phyloP scores from a whole-genome alignment of 2,329 filamentous ascomycete genomes.

The Arthrobotrys conoides region DNA sequence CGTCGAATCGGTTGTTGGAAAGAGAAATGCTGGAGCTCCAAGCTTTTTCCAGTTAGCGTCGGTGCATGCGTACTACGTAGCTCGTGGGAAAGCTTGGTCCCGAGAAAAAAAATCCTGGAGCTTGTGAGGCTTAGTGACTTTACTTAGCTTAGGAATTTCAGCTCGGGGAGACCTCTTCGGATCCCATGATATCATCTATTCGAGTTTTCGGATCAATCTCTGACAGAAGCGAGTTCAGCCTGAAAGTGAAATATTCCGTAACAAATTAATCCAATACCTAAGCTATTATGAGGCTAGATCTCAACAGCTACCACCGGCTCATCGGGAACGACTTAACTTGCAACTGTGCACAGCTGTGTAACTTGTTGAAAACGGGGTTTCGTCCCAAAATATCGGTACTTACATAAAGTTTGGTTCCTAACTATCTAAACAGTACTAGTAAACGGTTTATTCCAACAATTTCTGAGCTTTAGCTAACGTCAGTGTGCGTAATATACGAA shows the following conservation, averaged over 20 bases:
- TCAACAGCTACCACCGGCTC: slow-evolving; percentile 19
- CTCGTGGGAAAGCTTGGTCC: slow-evolving; percentile 22
- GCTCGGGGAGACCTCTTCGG: slow-evolving; percentile 13
- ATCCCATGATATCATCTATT: slow-evolving; percentile 42
- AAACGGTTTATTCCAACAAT: not conserved
- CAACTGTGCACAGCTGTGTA: not conserved
- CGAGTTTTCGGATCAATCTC: slow-evolving; percentile 28
- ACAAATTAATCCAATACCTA: slow-evolving; percentile 37
- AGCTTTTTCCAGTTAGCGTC: slow-evolving; percentile 36
- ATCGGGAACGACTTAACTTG: slow-evolving; percentile 39
- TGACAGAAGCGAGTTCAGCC: slow-evolving; percentile 41
- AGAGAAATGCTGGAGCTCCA: slow-evolving; percentile 35
- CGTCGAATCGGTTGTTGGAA: slow-evolving; percentile 8
- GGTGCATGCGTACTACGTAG: slow-evolving; percentile 9
- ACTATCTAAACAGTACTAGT: not conserved
- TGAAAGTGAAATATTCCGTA: slow-evolving; percentile 58
- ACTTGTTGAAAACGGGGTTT: slow-evolving; percentile 24
- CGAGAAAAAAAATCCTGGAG: slow-evolving; percentile 15
- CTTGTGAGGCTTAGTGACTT: slow-evolving; percentile 26
- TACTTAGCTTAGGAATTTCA: slow-evolving; percentile 21
- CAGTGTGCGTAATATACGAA: slow-evolving; percentile 24
- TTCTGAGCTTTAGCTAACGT: not conserved
- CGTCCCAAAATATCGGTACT: slow-evolving; percentile 2
- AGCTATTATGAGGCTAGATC: slow-evolving; percentile 26
- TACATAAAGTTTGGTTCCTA: slow-evolving; percentile 4